Evolutionary conservation across 768 basidiomycete species (phyloP).

Genomic region (Boletus rufocinnamomeus): DNA sequence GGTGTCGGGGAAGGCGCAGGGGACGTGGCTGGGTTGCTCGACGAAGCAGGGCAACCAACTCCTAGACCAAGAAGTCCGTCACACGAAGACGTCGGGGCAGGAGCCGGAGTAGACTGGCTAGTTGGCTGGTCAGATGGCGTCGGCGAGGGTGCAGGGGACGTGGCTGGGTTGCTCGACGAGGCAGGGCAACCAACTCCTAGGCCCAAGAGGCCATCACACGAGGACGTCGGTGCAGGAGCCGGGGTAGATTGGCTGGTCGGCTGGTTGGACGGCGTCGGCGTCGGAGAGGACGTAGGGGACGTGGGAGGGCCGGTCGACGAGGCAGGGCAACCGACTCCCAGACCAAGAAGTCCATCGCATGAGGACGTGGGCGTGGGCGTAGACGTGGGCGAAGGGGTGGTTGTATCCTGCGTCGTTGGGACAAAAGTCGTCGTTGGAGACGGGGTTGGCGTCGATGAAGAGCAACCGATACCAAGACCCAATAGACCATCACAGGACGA

Average conservation of each 20-base stretch:
- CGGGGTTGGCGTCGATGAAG: background rate
- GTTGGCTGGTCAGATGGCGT: background rate
- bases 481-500: conserved; percentile 25
- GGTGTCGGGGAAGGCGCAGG: background rate
- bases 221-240: background rate
- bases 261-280: background rate
- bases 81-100: background rate
- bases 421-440: conserved; percentile 3
- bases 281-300: background rate
- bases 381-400: background rate
- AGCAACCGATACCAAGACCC: conserved; percentile 22
- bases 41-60: background rate
- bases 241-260: background rate
- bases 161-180: background rate
- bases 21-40: background rate
- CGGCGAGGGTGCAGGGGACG: background rate
- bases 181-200: background rate
- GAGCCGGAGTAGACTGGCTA: background rate
- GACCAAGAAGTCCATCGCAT: background rate
- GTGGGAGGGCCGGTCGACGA: background rate
- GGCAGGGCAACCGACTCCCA: background rate
- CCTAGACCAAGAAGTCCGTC: conserved; percentile 8
- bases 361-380: background rate
- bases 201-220: conserved; percentile 9
- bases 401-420: background rate